phyloP scores from a whole-genome alignment of 2,329 filamentous ascomycete species.

The Scolecobasidium constrictum region DNA sequence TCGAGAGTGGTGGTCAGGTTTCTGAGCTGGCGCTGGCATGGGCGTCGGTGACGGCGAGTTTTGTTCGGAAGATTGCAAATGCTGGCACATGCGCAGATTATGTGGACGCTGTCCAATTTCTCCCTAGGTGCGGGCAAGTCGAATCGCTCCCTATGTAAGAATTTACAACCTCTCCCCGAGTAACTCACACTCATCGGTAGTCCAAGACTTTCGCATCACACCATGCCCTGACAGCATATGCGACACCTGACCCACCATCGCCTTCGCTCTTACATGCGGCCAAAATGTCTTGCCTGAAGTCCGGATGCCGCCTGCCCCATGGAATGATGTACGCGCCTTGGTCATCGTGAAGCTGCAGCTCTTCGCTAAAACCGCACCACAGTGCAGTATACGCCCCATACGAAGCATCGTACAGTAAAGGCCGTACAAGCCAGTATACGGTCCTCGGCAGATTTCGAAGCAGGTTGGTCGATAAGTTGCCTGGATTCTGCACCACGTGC shows the following conservation, averaged over 20 bases:
- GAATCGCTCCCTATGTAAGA: too few relatives aligned
- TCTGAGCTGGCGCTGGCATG: too few relatives aligned
- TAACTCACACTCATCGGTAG: constrained; percentile 3
- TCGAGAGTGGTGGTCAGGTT: too few relatives aligned
- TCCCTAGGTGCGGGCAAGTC: too few relatives aligned
- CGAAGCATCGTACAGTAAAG: constrained; percentile 12
- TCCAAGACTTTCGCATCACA: constrained; percentile 13
- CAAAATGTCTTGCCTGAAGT: constrained; percentile 14
- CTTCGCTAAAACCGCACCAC: constrained; percentile 12
- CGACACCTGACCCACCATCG: constrained; percentile 14
- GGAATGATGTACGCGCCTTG: constrained; percentile 16
- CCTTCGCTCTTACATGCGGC: constrained; percentile 13
- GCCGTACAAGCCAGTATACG: constrained; percentile 9
- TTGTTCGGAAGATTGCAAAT: too few relatives aligned
- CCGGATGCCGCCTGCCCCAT: constrained; percentile 16
- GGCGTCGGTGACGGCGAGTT: too few relatives aligned
- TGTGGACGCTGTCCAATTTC: too few relatives aligned
- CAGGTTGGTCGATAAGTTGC: constrained; percentile 14
- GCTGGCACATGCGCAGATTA: too few relatives aligned
- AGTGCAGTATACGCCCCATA: constrained; percentile 17
- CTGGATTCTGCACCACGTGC: constrained; percentile 16
- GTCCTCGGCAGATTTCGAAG: constrained; percentile 10
- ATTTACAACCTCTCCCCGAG: too few relatives aligned
- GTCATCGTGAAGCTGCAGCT: constrained; percentile 8
- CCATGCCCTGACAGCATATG: constrained; percentile 12